Evolutionary conservation across 805 yeast species (phyloP).

Genomic region (Wickerhamomyces chaumierensis): DNA sequence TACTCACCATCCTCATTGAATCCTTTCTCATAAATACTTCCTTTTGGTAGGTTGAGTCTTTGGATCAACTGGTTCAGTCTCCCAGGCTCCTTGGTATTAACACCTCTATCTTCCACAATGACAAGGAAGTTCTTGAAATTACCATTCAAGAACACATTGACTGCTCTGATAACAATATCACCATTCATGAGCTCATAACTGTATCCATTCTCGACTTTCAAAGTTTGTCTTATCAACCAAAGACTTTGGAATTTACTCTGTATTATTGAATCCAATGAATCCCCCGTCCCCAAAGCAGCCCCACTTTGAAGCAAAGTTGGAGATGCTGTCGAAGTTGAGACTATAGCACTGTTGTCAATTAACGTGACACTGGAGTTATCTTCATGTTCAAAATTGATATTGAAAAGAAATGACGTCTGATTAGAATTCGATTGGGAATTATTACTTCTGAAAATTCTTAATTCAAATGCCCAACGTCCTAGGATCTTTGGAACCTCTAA

Average conservation of each 20-base stretch:
- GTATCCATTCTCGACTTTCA: slow-evolving; percentile 68
- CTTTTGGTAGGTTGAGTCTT: slow-evolving; percentile 7
- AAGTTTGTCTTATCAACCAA: slow-evolving; percentile 59
- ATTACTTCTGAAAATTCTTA: slow-evolving; percentile 49
- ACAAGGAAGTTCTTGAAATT: slow-evolving; percentile 59
- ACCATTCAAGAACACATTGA: slow-evolving; percentile 68
- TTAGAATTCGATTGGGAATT: slow-evolving; percentile 29
- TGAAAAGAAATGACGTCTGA: slow-evolving; percentile 6
- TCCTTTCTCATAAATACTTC: slow-evolving; percentile 3
- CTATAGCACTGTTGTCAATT: slow-evolving; percentile 18
- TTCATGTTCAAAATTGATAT: slow-evolving; percentile 8
- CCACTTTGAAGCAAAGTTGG: slow-evolving; percentile 30
- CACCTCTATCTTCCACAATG: slow-evolving; percentile 6
- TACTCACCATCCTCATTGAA: slow-evolving; percentile 1
- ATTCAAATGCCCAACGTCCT: slow-evolving; percentile 61
- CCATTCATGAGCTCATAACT: slow-evolving; percentile 40
- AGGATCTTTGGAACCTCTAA: slow-evolving; percentile 51
- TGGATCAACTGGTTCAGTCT: slow-evolving; percentile 3
- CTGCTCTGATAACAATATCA: slow-evolving; percentile 40
- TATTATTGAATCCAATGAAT: slow-evolving; percentile 44
- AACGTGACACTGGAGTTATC: slow-evolving; percentile 4
- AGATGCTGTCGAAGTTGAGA: slow-evolving; percentile 19
- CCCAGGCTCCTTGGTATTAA: neutral
- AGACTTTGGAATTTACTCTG: slow-evolving; percentile 50
- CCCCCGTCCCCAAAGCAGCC: slow-evolving; percentile 43